Percentiles rank a stretch among this genome's conserved stretches.
Evolutionary conservation across 2,329 filamentous ascomycete genomes (phyloP).

Genomic region (Pseudomassariella vexata): DNA sequence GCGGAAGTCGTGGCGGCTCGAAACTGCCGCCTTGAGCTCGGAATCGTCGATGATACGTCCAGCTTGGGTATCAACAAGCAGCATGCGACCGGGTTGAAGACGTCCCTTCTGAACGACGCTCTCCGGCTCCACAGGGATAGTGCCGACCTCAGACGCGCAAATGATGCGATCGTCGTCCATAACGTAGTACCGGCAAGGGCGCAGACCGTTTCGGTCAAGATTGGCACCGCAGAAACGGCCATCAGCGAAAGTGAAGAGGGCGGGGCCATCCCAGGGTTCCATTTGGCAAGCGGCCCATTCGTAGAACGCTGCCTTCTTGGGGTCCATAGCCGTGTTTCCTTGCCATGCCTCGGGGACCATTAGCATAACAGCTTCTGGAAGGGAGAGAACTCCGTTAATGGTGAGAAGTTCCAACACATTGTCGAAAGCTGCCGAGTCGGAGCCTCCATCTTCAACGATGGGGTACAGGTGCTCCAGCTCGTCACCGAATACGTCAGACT

Average conservation of each 20-base stretch:
- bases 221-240: constrained; percentile 96
- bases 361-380: constrained; percentile 95
- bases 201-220: constrained; percentile 88
- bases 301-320: constrained; percentile 94
- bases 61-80: constrained; percentile 82
- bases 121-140: constrained; percentile 87
- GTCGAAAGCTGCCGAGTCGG: constrained; percentile 94
- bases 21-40: constrained; percentile 83
- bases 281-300: constrained; percentile 98
- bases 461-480: constrained; percentile 88
- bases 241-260: constrained; percentile 94
- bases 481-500: constrained; percentile 86
- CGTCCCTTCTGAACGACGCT: constrained; percentile 87
- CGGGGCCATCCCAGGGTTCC: constrained; percentile 97
- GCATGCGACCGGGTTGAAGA: constrained; percentile 90
- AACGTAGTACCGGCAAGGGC: constrained; percentile 94
- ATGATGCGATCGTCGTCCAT: constrained; percentile 96
- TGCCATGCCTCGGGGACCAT: constrained; percentile 99
- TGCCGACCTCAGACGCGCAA: constrained; percentile 93
- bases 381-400: constrained; percentile 91
- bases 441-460: constrained; percentile 93
- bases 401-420: constrained; percentile 91
- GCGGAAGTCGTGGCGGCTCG: constrained; percentile 82
- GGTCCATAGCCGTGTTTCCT: constrained; percentile 86
- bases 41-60: constrained; percentile 92